Percentiles rank a stretch among this genome's conserved stretches.
Evolutionary conservation across 345 rosid genomes (phyloP).

Genomic region (Xanthoceras sorbifolium): DNA sequence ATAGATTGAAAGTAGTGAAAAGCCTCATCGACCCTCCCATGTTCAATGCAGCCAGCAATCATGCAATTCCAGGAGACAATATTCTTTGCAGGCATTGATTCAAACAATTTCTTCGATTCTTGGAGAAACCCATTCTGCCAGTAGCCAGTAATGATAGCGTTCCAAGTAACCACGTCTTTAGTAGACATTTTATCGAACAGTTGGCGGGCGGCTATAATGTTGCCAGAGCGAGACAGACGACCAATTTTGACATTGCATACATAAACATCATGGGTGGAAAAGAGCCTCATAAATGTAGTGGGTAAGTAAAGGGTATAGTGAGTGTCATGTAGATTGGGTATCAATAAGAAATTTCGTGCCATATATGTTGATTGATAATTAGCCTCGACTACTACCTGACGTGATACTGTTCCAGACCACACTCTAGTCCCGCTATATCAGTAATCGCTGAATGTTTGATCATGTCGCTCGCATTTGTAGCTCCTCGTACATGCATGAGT

Average conservation of each 20-base stretch:
- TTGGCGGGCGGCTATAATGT: conserved; percentile 37
- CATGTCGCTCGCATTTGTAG: too few relatives aligned
- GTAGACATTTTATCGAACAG: conserved; percentile 41
- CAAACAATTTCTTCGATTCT: conserved; percentile 37
- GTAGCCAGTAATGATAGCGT: conserved; percentile 40
- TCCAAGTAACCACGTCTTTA: conserved; percentile 42
- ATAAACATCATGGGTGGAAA: conserved; percentile 26
- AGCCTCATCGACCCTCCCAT: conserved; percentile 32
- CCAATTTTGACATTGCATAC: conserved; percentile 32
- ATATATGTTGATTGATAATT: neutral
- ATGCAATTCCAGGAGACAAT: conserved; percentile 52
- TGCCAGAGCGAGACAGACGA: conserved; percentile 27
- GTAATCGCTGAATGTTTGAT: too few relatives aligned
- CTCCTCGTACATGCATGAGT: too few relatives aligned
- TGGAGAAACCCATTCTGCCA: conserved; percentile 36
- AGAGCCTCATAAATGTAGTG: neutral
- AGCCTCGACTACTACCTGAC: too few relatives aligned
- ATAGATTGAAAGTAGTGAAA: conserved; percentile 36
- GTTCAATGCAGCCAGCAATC: conserved; percentile 41
- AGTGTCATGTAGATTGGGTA: neutral
- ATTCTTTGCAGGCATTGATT: conserved; percentile 40
- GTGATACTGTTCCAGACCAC: too few relatives aligned
- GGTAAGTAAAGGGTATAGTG: neutral
- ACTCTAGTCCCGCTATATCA: too few relatives aligned
- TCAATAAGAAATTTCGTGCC: neutral